Base-by-base conservation (phyloP, 2,329 filamentous ascomycete genomes). In the Alternaria triticina region DNA sequence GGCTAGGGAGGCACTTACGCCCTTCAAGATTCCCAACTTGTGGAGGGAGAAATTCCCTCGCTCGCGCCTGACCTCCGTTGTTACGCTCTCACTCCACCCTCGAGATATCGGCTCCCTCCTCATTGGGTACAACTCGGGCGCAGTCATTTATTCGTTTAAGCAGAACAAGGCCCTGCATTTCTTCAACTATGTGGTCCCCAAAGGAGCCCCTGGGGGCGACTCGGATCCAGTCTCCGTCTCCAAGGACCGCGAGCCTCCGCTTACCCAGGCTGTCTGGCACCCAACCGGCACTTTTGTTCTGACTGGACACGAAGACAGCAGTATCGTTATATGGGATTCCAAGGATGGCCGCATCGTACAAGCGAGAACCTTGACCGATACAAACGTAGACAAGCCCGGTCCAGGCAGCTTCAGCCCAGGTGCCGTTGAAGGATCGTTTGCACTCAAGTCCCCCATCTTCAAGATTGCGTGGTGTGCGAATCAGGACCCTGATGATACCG, bases 381-480 rank as follows among this genome's bases (percentile, higher is more conserved):
- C 87, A 5, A 87, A 92, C 71, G 84, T 98, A 58, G 87, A 97
- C 70, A 87, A 90, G 66, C 89, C 90, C 3, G 85, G 85, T 0
- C 77, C 84, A 13, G 79, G 77, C 6, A 77, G 73, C 71, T 82
- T 78, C 22, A 82, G 76, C 60, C 78, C 79, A 28, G 79, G 80
- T 7, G 81, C 78, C n/a, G 72, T 79, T 1, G 80, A 85, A 4
- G 85, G 84, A 1, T 84, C 84, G 1, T 83, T 89, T 45, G 85
- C 85, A 15, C 80, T 90, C 13, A 90, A 91, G 65, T 90, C 92
- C 59, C 93, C 93, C 0, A 91, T 95, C 64, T 88, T 88, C 64
- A 90, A 89, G 66, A 89, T 98, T 59, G 87, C 90, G 1, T 99
- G 96, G 96, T 99, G 96, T 81, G 95, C 93, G 61, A 97, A 97